Evolutionary conservation across 768 basidiomycete genomes (phyloP).

Genomic region (Leucocoprinus leucothites): DNA sequence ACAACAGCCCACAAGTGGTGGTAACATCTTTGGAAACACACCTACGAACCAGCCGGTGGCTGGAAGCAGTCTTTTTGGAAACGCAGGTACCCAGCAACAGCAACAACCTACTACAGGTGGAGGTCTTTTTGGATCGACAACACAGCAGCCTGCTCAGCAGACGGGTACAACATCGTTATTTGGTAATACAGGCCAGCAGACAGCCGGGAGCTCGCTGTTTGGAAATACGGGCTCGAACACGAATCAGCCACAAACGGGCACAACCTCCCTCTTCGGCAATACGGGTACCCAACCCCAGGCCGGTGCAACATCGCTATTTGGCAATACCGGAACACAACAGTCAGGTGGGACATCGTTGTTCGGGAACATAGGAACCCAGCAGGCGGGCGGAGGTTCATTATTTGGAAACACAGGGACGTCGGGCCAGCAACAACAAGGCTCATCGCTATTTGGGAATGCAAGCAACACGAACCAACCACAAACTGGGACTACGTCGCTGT

Average conservation of each 20-base stretch:
- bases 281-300: neutral
- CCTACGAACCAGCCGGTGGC: conserved; percentile 23
- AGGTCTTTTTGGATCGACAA: conserved; percentile 31
- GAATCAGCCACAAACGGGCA: conserved; percentile 22
- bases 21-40: conserved; percentile 29
- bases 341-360: conserved; percentile 18
- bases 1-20: conserved; percentile 17
- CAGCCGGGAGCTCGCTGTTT: conserved; percentile 3
- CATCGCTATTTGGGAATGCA: conserved; percentile 30
- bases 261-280: conserved; percentile 9
- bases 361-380: conserved; percentile 18
- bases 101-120: conserved; percentile 18
- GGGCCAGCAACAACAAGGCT: conserved; percentile 18
- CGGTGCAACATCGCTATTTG: conserved; percentile 12
- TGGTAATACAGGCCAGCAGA: conserved; percentile 9
- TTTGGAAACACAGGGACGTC: conserved; percentile 6
- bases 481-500: neutral
- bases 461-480: neutral
- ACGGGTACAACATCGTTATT: conserved; percentile 19
- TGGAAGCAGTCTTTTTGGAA: conserved; percentile 30
- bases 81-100: conserved; percentile 10
- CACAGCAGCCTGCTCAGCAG: conserved; percentile 30
- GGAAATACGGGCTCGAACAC: conserved; percentile 16
- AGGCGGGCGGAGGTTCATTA: conserved; percentile 10
- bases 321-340: conserved; percentile 17